Evolutionary conservation across 2,329 filamentous ascomycete species (phyloP).

Genomic region (Phyllosticta citriasiana): DNA sequence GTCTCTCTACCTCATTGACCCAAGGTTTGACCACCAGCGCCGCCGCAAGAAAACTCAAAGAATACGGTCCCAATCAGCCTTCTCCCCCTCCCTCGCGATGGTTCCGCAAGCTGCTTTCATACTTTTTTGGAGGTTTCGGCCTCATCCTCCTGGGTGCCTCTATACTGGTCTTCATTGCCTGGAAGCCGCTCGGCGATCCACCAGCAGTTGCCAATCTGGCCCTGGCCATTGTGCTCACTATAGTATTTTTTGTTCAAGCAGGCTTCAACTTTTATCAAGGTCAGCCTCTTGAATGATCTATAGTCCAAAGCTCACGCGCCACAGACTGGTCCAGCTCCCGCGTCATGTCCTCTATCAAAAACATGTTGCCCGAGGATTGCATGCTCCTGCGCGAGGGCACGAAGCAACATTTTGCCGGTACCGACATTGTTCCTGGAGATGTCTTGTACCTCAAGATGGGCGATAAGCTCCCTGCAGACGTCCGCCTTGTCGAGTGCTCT

Average conservation of each 20-base stretch:
- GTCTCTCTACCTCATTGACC: constrained; percentile 46
- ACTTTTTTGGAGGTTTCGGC: constrained; percentile 72
- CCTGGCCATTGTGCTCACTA: constrained; percentile 60
- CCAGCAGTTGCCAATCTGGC: constrained; percentile 61
- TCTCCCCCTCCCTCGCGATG: constrained; percentile 54
- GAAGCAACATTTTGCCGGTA: constrained; percentile 40
- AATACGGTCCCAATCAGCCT: constrained; percentile 59
- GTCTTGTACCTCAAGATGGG: constrained; percentile 58
- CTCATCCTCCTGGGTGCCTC: constrained; percentile 57
- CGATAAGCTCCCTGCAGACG: constrained; percentile 64
- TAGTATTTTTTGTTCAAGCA: constrained; percentile 54
- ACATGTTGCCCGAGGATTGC: constrained; percentile 68
- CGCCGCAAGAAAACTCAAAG: constrained; percentile 42
- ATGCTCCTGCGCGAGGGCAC: constrained; percentile 52
- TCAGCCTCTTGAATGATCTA: constrained; percentile 26
- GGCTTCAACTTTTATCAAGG: constrained; percentile 46
- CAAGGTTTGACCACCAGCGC: constrained; percentile 53
- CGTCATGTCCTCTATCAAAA: constrained; percentile 71
- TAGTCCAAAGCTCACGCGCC: constrained; percentile 21
- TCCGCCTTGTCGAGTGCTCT: constrained; percentile 59
- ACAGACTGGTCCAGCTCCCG: constrained; percentile 62
- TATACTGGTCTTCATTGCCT: constrained; percentile 66
- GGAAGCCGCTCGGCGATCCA: constrained; percentile 65
- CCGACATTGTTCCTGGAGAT: constrained; percentile 62
- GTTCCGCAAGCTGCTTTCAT: constrained; percentile 50